phyloP scores from a whole-genome alignment of 805 yeast species.

The Ogataea angusta region DNA sequence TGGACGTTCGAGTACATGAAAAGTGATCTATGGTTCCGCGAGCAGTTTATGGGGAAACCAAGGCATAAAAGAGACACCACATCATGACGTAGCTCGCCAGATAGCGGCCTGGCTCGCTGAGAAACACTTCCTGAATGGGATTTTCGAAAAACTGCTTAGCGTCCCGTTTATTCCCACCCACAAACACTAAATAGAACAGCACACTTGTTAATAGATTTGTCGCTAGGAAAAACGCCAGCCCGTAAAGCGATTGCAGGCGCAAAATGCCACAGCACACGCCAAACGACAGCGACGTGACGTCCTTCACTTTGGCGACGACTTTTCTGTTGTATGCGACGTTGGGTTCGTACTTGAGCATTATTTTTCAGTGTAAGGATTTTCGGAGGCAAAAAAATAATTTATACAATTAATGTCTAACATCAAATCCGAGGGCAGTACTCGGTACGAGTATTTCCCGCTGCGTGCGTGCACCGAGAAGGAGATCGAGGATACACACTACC shows the following conservation, averaged over 20 bases:
- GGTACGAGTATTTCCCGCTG: conserved; percentile 49
- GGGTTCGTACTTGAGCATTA: conserved; percentile 13
- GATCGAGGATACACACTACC: conserved; percentile 68
- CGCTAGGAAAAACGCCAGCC: conserved; percentile 42
- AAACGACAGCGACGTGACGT: conserved; percentile 44
- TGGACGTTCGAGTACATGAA: conserved; percentile 5
- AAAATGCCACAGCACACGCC: conserved; percentile 58
- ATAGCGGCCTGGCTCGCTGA: conserved; percentile 45
- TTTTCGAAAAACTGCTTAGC: conserved; percentile 38
- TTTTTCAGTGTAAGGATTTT: conserved; percentile 12
- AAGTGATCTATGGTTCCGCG: conserved; percentile 3
- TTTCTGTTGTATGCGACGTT: conserved; percentile 20
- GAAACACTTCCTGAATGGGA: conserved; percentile 39
- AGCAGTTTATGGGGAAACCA: conserved; percentile 30
- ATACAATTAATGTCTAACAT: conserved; percentile 5
- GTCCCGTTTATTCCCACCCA: conserved; percentile 25
- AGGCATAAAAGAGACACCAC: conserved; percentile 55
- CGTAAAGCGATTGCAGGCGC: conserved; percentile 46
- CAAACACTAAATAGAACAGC: conserved; percentile 33
- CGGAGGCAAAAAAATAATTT: conserved; percentile 7
- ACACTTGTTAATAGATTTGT: conserved; percentile 34
- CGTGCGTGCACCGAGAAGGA: conserved; percentile 73
- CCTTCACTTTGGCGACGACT: conserved; percentile 28
- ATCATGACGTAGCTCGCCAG: conserved; percentile 52
- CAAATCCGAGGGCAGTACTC: conserved; percentile 15